Evolutionary conservation across 495 filamentous ascomycete genomes (phyloP), one percentile per base, ranked within the genome.

Genomic region (Aspergillus biplanus): DNA sequence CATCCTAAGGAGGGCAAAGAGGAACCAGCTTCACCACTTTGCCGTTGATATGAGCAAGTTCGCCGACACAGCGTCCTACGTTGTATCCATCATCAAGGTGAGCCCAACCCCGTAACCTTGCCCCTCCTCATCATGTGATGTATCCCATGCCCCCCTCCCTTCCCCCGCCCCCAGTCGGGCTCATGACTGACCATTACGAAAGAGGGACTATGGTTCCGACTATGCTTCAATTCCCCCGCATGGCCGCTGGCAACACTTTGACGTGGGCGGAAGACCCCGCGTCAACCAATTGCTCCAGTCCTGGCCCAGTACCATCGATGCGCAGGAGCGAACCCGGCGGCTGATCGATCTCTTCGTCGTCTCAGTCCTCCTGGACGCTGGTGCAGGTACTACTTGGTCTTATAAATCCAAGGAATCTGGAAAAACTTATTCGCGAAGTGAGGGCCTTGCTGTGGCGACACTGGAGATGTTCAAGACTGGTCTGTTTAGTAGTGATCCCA

Each of bases 381-480:
- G 87, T 39, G 86, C 88, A 5, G 88, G 88, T 6, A 84, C 80
- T 49, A 80, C 78, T 57, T 90, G 88, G 88, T 89, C 87, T 44
- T 99, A 96, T 77, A 93, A 89, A 77, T 93, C 91, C 61, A 89
- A 90, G 65, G 92, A 97, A 71, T 96, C 92, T 63, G 93, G 93
- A 34, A 90, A 87, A 62, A 69, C 89, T 13, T 98, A 93, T 71
- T 83, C 87, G 44, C 85, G 95, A 44, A 97, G 92, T 58, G 95
- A 99, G 73, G 95, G 95, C 27, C 80, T 99, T 65, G 95, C 95
- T 6, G 89, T 99, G 49, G 95, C 96, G 27, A 94, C 90, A 73
- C 76, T 99, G 71, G 95, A 98, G 69, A 99, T 99, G 95, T 99
- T 98, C 80, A 97, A 95, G 77, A 82, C 86, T 57, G 95, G 95